Percentiles rank a stretch among this genome's conserved stretches.
Conservation (phyloP, 2,329 filamentous ascomycete species). For the Tolypocladium inflatum region DNA sequence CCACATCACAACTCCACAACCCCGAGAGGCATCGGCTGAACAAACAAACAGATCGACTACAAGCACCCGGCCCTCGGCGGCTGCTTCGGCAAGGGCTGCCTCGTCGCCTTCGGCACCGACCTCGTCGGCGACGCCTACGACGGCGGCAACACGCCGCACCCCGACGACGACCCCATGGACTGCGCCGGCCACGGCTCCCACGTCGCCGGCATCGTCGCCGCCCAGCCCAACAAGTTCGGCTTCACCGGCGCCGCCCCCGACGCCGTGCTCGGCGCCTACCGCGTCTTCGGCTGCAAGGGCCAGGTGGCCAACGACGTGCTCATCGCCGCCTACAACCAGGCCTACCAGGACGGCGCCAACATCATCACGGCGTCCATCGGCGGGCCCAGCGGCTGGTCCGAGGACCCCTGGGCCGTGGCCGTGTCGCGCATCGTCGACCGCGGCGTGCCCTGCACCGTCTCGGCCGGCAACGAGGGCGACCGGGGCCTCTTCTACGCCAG, state of each 20-base stretch:
- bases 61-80: conserved; percentile 53
- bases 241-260: conserved; percentile 49
- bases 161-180: conserved; percentile 43
- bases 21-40: neutral
- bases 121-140: conserved; percentile 46
- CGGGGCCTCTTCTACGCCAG: conserved; percentile 39
- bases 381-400: conserved; percentile 39
- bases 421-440: conserved; percentile 42
- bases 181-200: conserved; percentile 52
- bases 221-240: conserved; percentile 40
- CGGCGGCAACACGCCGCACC: conserved; percentile 27
- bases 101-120: conserved; percentile 48
- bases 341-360: conserved; percentile 49
- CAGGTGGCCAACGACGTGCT: conserved; percentile 44
- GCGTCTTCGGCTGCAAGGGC: conserved; percentile 47
- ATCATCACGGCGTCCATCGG: conserved; percentile 48
- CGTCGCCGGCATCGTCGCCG: conserved; percentile 53
- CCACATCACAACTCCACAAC: too few species aligned
- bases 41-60: conserved; percentile 57
- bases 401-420: conserved; percentile 39
- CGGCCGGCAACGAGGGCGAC: conserved; percentile 41
- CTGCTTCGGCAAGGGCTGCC: conserved; percentile 50
- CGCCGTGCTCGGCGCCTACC: conserved; percentile 46
- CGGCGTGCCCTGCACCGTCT: conserved; percentile 42
- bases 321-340: conserved; percentile 49